Conservation (phyloP, 306 rosid genomes). For the Cercis canadensis region DNA sequence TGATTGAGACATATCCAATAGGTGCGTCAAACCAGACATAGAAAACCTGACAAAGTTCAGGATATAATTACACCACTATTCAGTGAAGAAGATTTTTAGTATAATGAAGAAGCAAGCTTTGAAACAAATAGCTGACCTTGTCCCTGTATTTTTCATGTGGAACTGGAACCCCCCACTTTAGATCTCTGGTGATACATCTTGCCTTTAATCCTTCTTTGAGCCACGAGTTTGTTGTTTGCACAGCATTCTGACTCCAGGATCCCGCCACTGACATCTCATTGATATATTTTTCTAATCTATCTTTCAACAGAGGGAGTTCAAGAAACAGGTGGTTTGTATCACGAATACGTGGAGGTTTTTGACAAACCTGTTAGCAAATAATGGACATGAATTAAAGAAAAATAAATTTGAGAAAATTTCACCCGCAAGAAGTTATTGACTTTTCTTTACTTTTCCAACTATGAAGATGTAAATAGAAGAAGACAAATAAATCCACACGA, state of each 20-base stretch:
- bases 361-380: slow-evolving; percentile 67
- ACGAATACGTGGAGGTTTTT: slow-evolving; percentile 69
- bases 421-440: too few relatives aligned
- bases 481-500: slow-evolving; percentile 16
- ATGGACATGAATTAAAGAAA: not conserved
- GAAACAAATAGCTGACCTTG: slow-evolving; percentile 63
- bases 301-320: slow-evolving; percentile 84
- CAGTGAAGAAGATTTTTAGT: slow-evolving; percentile 6
- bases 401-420: slow-evolving; percentile 14
- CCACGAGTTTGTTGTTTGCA: slow-evolving; percentile 90
- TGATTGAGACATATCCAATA: slow-evolving; percentile 91
- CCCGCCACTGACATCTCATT: slow-evolving; percentile 78
- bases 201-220: slow-evolving; percentile 82
- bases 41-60: slow-evolving; percentile 68
- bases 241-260: slow-evolving; percentile 94
- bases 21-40: slow-evolving; percentile 99
- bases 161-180: slow-evolving; percentile 99
- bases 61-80: slow-evolving; percentile 7
- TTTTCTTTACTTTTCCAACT: too few relatives aligned
- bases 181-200: slow-evolving; percentile 92
- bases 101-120: too few relatives aligned
- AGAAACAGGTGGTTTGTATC: slow-evolving; percentile 94
- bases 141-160: slow-evolving; percentile 88
- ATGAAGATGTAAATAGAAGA: not conserved
- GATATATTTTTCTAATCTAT: slow-evolving; percentile 72